Evolutionary conservation across 2,329 filamentous ascomycete genomes (phyloP).

Genomic region (Pseudogymnoascus sp.): DNA sequence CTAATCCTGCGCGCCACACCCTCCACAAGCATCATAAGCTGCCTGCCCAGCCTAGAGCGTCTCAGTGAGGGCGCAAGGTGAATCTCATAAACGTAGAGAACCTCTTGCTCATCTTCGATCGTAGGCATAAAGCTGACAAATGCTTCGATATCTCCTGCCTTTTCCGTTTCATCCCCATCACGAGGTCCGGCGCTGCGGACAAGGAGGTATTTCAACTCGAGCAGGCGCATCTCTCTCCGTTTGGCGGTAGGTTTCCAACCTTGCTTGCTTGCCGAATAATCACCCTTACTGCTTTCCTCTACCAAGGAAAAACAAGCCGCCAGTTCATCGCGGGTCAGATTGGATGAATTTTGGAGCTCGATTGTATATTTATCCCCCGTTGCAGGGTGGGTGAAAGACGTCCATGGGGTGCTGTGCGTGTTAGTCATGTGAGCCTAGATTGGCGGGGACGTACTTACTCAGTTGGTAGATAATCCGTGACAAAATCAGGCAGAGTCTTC

Average conservation of each 20-base stretch:
- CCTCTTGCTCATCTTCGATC: conserved; percentile 56
- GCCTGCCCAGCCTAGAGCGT: conserved; percentile 54
- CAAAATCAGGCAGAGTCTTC: conserved; percentile 42
- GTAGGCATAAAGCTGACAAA: conserved; percentile 69
- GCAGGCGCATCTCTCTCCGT: conserved; percentile 59
- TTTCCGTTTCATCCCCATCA: conserved; percentile 14
- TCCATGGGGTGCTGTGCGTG: conserved; percentile 15
- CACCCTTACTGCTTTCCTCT: conserved; percentile 53
- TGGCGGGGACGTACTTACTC: conserved; percentile 32
- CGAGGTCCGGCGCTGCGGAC: conserved; percentile 35
- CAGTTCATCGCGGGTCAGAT: conserved; percentile 40
- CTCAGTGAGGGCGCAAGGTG: conserved; percentile 54
- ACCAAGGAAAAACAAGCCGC: conserved; percentile 48
- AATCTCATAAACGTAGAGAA: conserved; percentile 75
- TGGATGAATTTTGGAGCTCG: conserved; percentile 34
- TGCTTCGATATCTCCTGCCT: conserved; percentile 33
- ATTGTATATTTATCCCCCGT: conserved; percentile 38
- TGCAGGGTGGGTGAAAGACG: conserved; percentile 45
- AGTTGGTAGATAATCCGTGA: conserved; percentile 40
- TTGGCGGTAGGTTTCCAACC: conserved; percentile 61
- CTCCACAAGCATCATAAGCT: conserved; percentile 52
- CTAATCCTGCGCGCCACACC: conserved; percentile 46
- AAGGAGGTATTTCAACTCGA: conserved; percentile 62
- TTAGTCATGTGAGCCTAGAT: neutral
- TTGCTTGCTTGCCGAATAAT: conserved; percentile 55